A percentile compares a stretch with the other conserved stretches of the same genome.
phyloP scores from a whole-genome alignment of 2,329 filamentous ascomycete species.

The Cladosporium sp. region DNA sequence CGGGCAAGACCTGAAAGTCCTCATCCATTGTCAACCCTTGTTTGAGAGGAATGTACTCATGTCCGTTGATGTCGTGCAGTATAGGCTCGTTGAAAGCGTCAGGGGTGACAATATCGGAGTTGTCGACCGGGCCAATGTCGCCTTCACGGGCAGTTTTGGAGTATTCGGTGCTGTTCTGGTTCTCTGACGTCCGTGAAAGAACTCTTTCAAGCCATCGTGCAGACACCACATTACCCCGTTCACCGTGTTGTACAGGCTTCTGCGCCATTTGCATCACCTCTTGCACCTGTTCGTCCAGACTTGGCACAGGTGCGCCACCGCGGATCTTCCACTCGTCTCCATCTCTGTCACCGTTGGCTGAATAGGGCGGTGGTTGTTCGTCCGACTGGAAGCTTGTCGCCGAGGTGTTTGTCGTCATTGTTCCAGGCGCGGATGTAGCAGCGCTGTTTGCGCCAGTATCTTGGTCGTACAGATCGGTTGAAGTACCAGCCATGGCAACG shows the following conservation, averaged over 20 bases:
- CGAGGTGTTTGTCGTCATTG: constrained; percentile 18
- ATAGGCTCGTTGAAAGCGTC: constrained; percentile 26
- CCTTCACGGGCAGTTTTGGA: constrained; percentile 59
- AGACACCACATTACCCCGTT: constrained; percentile 74
- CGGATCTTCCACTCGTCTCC: background rate
- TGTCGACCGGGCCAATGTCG: constrained; percentile 78
- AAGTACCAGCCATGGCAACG: constrained; percentile 12
- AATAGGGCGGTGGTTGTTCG: constrained; percentile 18
- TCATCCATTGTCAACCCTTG: constrained; percentile 60
- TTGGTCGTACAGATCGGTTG: constrained; percentile 11
- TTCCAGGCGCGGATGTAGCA: constrained; percentile 9
- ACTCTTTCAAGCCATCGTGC: constrained; percentile 74
- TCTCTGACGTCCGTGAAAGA: constrained; percentile 59
- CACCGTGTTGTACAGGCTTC: constrained; percentile 61
- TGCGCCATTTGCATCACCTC: constrained; percentile 62
- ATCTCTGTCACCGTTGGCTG: constrained; percentile 20
- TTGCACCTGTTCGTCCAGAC: constrained; percentile 64
- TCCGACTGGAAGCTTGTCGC: constrained; percentile 21
- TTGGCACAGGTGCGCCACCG: background rate
- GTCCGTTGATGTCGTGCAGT: constrained; percentile 20
- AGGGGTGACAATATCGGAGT: constrained; percentile 67
- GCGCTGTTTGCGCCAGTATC: constrained; percentile 13
- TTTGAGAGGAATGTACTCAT: constrained; percentile 66
- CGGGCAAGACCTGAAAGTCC: constrained; percentile 72
- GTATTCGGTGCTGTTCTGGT: constrained; percentile 51